Evolutionary conservation across 306 rosid genomes (phyloP), one percentile per base, ranked within the genome.

Genomic region (Styphnolobium japonicum): DNA sequence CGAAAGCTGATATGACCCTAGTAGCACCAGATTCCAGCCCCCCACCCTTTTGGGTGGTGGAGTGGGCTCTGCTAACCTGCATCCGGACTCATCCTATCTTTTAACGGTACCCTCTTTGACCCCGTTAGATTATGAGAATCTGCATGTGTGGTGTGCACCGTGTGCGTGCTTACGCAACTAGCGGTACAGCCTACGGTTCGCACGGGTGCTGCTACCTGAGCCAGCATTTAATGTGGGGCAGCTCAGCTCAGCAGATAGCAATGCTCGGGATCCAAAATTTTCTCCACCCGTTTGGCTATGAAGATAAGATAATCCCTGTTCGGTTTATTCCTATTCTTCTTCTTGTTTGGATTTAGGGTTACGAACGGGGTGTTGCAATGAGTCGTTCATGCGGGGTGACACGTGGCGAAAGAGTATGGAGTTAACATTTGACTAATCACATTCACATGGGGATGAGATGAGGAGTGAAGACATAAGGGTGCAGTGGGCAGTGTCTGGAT

Each of bases 231-330:
- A 72, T 82, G 86, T 4, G 27, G 10, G 7, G 61, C 7, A 67
- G 84, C 84, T 64, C 64, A n/a, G n/a, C n/a, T n/a, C n/a, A n/a
- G n/a, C n/a, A n/a, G n/a, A n/a, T n/a, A n/a, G n/a, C n/a, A n/a
- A n/a, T 77, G 78, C 82, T 56, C 71, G 78, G 72, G 87, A 86
- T 82, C 92, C 87, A 16, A 76, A 67, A 88, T 25, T 73, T 55
- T 1, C 39, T 71, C 67, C 12, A 6, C 2, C 73, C 70, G 72
- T 56, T 85, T 83, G 84, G 79, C 6, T 3, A 33, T 40, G 10
- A 22, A 19, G 48, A n/a, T 79, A 67, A 15, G 27, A 4, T 16
- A 0, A 73, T 40, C 65, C 33, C 7, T 10, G 15, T 10, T n/a
- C 12, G 21, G 42, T 19, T 39, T 40, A 39, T 2, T 10, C 4